Evolutionary conservation across 1,284 basidiomycete species (phyloP), one percentile per base, ranked within the genome.

Genomic region (Moesziomyces sp.): DNA sequence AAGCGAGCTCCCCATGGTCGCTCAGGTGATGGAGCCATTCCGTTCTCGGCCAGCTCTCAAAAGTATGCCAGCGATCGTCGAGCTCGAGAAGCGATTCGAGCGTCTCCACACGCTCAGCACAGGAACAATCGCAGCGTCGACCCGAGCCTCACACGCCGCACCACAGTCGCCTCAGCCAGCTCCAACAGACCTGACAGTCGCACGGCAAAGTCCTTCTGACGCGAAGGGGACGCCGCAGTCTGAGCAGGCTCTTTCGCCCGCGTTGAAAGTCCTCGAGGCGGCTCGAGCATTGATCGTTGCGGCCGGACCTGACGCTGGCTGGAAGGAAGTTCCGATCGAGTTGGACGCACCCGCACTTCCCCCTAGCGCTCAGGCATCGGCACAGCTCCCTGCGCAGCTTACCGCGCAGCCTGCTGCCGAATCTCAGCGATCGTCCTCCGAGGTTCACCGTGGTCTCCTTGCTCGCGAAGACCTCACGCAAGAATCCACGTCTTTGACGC

Each of bases 301-400:
- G 24, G 45, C 46, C 9, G 53, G 53, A 2, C 30, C 70, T 11
- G 38, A 67, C 38, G 64, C 33, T 23, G 70, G 70, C 52, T 73
- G 70, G 70, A 63, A 73, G 26, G 60, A 61, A 43, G 64, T 73
- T 1, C 56, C 54, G 18, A 67, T 64, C 38, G 52, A 67, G 23
- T 40, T 66, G 18, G 60, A 60, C 26, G 66, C 66, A 4, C 60
- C 66, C 16, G 56, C 60, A 10, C 59, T 52, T 16, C 66, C 49
- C 14, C 66, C 66, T 49, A 26, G 52, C 16, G 45, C 48, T 21
- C 43, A 24, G 8, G 16, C 40, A 5, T 14, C 33, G 13, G 1
- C 18, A 16, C 16, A 18, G 5, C 38, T 8, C 21, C 28, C 57
- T 16, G 30, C 40, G 7, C 43, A 40, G 38, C 40, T 45, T 10